These are phyloP conservation scores for Pleodorina starrii DNA, from an alignment of 139 green algal genomes.

Conservation along the genomic window DNA sequence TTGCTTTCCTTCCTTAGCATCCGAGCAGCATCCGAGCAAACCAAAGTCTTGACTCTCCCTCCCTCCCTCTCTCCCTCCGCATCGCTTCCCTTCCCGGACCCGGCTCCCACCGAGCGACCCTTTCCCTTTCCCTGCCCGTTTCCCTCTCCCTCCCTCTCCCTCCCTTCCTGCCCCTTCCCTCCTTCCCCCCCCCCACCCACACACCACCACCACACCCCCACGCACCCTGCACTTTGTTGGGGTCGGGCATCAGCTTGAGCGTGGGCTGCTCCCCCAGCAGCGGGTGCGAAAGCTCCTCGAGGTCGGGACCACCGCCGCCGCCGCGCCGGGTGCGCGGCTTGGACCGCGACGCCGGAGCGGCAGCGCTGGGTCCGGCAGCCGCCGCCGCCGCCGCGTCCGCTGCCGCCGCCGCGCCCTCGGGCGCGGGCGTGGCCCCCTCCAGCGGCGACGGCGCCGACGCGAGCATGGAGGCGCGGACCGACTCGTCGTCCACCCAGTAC, in stretches of 20 bases:
- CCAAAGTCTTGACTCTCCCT: too few relatives aligned
- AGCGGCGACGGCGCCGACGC: slow-evolving; percentile 53
- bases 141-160: too few relatives aligned
- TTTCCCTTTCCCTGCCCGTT: too few relatives aligned
- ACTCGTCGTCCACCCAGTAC: slow-evolving; percentile 96
- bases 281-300: slow-evolving; percentile 81
- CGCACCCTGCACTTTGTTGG: slow-evolving; percentile 49
- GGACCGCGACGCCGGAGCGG: background rate
- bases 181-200: too few relatives aligned
- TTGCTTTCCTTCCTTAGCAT: too few relatives aligned
- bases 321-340: slow-evolving; percentile 56
- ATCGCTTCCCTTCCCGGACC: background rate
- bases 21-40: too few relatives aligned
- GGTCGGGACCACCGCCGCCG: background rate
- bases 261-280: slow-evolving; percentile 87
- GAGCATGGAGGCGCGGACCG: slow-evolving; percentile 63
- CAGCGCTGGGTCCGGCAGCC: background rate
- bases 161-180: too few relatives aligned
- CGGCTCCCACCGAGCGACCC: too few relatives aligned
- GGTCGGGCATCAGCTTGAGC: slow-evolving; percentile 84
- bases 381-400: background rate
- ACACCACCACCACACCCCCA: too few relatives aligned
- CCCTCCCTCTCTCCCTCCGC: too few relatives aligned
- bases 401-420: background rate
- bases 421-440: slow-evolving; percentile 28